phyloP scores from a whole-genome alignment of 2,329 filamentous ascomycete species.

The Trichophyton schoenleinii region DNA sequence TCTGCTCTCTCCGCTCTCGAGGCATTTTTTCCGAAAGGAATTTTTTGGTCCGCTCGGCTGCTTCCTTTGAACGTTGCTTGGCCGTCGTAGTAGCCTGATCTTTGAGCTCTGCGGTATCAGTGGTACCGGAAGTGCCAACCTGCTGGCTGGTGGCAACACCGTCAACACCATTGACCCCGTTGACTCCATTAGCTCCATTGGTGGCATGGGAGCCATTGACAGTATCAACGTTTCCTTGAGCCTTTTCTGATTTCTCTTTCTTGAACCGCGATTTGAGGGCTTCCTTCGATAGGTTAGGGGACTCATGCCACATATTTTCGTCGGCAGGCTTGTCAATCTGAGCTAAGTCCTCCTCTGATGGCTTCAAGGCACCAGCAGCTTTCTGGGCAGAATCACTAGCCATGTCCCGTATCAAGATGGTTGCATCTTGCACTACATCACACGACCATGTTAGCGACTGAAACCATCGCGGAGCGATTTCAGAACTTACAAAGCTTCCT shows the following conservation, averaged over 20 bases:
- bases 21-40: conserved; percentile 83
- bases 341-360: conserved; percentile 60
- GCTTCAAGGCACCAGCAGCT: conserved; percentile 61
- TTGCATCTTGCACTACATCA: conserved; percentile 57
- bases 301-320: conserved; percentile 89
- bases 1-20: conserved; percentile 82
- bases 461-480: neutral
- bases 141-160: conserved; percentile 23
- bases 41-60: conserved; percentile 43
- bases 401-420: conserved; percentile 73
- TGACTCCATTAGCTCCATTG: neutral
- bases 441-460: conserved; percentile 19
- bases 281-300: conserved; percentile 60
- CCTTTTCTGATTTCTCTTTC: conserved; percentile 29
- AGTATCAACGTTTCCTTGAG: neutral
- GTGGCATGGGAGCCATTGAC: neutral
- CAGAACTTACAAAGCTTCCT: conserved; percentile 62
- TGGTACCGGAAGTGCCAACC: conserved; percentile 17
- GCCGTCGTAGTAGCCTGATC: conserved; percentile 37
- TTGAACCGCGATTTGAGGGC: conserved; percentile 57
- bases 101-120: conserved; percentile 26
- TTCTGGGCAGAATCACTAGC: conserved; percentile 78
- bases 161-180: conserved; percentile 33
- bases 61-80: conserved; percentile 28
- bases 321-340: conserved; percentile 74